Evolutionary conservation across 2,329 filamentous ascomycete genomes (phyloP), one percentile per base, ranked within the genome.

Genomic region (Trichoderma sp.): DNA sequence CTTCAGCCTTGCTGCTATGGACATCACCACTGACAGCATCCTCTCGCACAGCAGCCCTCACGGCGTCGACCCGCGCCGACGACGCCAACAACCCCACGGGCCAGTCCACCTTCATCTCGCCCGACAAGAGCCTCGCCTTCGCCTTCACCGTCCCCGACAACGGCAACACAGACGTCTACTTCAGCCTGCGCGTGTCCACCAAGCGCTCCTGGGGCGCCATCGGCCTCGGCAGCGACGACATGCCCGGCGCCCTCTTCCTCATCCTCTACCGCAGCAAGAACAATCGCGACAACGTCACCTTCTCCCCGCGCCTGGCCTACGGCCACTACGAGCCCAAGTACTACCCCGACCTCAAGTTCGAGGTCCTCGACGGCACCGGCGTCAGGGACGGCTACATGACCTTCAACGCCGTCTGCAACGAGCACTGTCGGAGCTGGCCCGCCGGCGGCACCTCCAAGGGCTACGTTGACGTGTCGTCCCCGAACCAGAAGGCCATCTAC

Each of bases 241-340:
- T 86, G 81, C 74, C 77, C 3, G 79, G 82, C 57, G 77, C 83
- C 7, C 76, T 87, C 26, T 82, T 85, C 65, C 78, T 87, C 51
- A 79, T 87, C 70, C 74, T 82, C n/a, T 87, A 88, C 75, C 74
- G 78, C 52, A 81, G 80, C 64, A 72, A 74, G 5, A 76, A 75
- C 5, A 76, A 76, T 6, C 79, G 77, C 61, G 73, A 78, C 60
- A 83, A 83, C 68, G 79, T 86, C 64, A 87, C 83, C 28, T 78
- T 88, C 64, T 86, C 83, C 28, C 83, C 85, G 2, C 83, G 85
- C 58, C 71, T 83, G 39, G 77, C 80, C 43, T 75, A 78, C 59
- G 82, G 80, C 51, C 77, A 86, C 68, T 79, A 78, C 68, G 85
- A 88, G 71, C 85, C 85, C 10, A 72, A 74, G 15, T 80, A 80